Evolutionary conservation across 1,139 yeast genomes (phyloP).

Genomic region (Candida sanyaensis): DNA sequence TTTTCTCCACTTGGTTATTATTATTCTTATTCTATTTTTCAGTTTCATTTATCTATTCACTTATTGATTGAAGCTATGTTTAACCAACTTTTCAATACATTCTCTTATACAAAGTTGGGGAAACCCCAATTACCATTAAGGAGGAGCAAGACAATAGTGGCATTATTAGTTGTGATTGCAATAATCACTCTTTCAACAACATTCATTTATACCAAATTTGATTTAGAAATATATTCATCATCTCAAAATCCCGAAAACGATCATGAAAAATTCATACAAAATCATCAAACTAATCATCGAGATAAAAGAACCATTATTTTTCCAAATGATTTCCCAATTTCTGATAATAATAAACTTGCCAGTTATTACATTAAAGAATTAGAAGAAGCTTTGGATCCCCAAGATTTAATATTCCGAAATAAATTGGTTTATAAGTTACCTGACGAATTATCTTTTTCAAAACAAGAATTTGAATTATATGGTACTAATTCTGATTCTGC

Average conservation of each 20-base stretch:
- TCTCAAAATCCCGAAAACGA: not conserved
- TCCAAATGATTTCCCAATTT: not conserved
- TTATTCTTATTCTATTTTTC: too few relatives aligned
- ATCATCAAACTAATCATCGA: not conserved
- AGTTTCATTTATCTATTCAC: too few relatives aligned
- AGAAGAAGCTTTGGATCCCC: constrained; percentile 2
- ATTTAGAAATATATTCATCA: not conserved
- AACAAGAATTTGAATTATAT: not conserved
- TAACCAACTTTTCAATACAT: too few relatives aligned
- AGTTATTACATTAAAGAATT: constrained; percentile 1
- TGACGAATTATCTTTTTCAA: not conserved
- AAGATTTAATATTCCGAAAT: constrained; percentile 1
- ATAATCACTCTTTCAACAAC: not conserved
- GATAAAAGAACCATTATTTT: constrained; percentile 2
- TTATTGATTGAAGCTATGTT: too few relatives aligned
- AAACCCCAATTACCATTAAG: not conserved
- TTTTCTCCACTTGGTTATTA: too few relatives aligned
- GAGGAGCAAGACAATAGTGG: not conserved
- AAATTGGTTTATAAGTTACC: not conserved
- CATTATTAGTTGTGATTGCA: not conserved
- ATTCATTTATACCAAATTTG: not conserved
- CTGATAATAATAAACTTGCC: not conserved
- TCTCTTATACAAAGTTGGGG: too few relatives aligned
- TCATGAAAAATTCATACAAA: not conserved
- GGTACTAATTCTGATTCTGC: not conserved